Percentiles rank a stretch among this genome's conserved stretches.
phyloP scores from a whole-genome alignment of 2,329 filamentous ascomycete genomes.

The Calonectria pseudoreteaudii region DNA sequence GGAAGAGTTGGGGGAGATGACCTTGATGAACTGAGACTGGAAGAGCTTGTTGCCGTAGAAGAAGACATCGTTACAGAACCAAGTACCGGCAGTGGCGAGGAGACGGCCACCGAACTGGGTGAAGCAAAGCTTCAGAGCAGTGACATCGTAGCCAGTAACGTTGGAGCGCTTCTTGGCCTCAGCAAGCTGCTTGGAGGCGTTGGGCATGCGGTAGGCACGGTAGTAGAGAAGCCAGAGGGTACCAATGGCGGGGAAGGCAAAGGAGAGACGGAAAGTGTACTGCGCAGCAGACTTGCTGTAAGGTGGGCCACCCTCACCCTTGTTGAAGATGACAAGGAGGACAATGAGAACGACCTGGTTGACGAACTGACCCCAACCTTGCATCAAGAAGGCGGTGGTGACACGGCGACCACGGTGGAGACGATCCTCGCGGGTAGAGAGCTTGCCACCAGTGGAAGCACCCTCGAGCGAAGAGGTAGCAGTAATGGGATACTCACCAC shows the following conservation, averaged over 20 bases:
- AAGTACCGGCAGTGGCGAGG: constrained; percentile 85
- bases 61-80: constrained; percentile 98
- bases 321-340: constrained; percentile 89
- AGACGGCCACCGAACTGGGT: constrained; percentile 88
- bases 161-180: constrained; percentile 86
- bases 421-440: constrained; percentile 92
- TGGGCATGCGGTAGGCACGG: constrained; percentile 93
- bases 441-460: constrained; percentile 83
- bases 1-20: constrained; percentile 76
- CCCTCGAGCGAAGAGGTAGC: constrained; percentile 96
- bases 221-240: constrained; percentile 97
- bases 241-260: constrained; percentile 89
- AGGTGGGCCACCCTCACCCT: constrained; percentile 77
- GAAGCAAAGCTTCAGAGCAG: constrained; percentile 83
- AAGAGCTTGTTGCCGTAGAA: constrained; percentile 99
- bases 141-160: constrained; percentile 92
- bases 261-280: constrained; percentile 92
- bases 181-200: constrained; percentile 84
- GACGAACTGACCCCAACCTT: constrained; percentile 96
- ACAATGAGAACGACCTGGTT: constrained; percentile 94
- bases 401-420: constrained; percentile 96
- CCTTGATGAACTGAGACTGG: constrained; percentile 88
- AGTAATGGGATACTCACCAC: constrained; percentile 96
- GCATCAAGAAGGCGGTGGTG: constrained; percentile 96
- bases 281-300: constrained; percentile 84